Percentiles rank a stretch among this genome's conserved stretches.
Conservation (phyloP, 495 filamentous ascomycete genomes). For the Neurospora sp. region DNA sequence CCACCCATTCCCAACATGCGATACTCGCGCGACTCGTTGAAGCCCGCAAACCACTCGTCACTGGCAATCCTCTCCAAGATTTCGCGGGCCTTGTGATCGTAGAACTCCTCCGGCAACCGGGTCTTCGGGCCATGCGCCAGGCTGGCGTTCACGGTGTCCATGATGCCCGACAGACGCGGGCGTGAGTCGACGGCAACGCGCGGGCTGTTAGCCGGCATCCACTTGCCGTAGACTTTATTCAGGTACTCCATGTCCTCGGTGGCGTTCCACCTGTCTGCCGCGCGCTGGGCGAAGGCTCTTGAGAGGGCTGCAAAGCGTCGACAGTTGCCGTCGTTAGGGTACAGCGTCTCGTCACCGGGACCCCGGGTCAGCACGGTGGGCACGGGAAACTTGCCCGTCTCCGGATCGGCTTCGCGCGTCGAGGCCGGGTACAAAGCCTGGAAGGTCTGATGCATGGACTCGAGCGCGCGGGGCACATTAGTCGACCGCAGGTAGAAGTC, state of each 20-base stretch:
- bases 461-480: constrained; percentile 73
- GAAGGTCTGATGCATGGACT: constrained; percentile 84
- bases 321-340: constrained; percentile 82
- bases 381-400: constrained; percentile 43
- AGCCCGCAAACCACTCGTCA: constrained; percentile 93
- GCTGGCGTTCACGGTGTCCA: constrained; percentile 87
- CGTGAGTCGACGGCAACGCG: constrained; percentile 73
- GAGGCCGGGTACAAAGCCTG: constrained; percentile 74
- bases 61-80: constrained; percentile 71
- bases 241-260: constrained; percentile 77
- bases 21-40: constrained; percentile 74
- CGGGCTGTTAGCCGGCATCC: constrained; percentile 62
- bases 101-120: constrained; percentile 73
- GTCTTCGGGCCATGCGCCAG: constrained; percentile 76
- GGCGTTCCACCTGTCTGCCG: constrained; percentile 73
- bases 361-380: constrained; percentile 67
- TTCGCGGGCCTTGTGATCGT: constrained; percentile 58
- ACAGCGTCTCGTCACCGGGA: constrained; percentile 77
- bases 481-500: constrained; percentile 80
- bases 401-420: constrained; percentile 37
- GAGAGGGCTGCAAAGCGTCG: constrained; percentile 72
- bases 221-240: constrained; percentile 64
- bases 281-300: constrained; percentile 68
- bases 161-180: constrained; percentile 77
- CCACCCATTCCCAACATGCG: constrained; percentile 76